Conservation (phyloP, 306 rosid genomes). For the Sphenostylis stenocarpa region DNA sequence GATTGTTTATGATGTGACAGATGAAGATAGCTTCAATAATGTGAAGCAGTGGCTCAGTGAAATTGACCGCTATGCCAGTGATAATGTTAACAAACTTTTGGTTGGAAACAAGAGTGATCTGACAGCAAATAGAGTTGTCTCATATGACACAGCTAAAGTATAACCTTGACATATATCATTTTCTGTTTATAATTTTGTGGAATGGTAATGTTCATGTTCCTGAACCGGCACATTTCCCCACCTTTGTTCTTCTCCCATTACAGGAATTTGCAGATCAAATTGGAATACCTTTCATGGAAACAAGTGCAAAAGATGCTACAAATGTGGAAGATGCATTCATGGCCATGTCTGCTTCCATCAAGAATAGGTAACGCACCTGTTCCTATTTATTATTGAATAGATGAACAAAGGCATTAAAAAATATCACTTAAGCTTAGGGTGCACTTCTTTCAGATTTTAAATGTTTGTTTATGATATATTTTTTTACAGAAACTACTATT, state of each 20-base stretch:
- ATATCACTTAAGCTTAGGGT: not conserved
- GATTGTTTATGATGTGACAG: conserved; percentile 63
- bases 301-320: conserved; percentile 59
- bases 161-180: conserved; percentile 12
- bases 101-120: conserved; percentile 66
- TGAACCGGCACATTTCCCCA: not conserved
- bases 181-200: not conserved
- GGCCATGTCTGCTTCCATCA: conserved; percentile 62
- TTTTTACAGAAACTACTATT: not conserved
- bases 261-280: conserved; percentile 57
- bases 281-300: conserved; percentile 61
- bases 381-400: not conserved
- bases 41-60: conserved; percentile 66
- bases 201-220: conserved; percentile 4
- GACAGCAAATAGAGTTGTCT: conserved; percentile 51
- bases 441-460: not conserved
- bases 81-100: conserved; percentile 60
- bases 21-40: conserved; percentile 58
- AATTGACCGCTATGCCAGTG: conserved; percentile 61
- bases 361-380: conserved; percentile 41
- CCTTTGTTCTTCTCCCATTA: not conserved
- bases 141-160: conserved; percentile 57
- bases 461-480: not conserved
- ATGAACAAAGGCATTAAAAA: not conserved
- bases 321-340: conserved; percentile 61